Evolutionary conservation across 2,329 filamentous ascomycete species (phyloP), one percentile per base, ranked within the genome.

Genomic region (Sporothrix curviconia): DNA sequence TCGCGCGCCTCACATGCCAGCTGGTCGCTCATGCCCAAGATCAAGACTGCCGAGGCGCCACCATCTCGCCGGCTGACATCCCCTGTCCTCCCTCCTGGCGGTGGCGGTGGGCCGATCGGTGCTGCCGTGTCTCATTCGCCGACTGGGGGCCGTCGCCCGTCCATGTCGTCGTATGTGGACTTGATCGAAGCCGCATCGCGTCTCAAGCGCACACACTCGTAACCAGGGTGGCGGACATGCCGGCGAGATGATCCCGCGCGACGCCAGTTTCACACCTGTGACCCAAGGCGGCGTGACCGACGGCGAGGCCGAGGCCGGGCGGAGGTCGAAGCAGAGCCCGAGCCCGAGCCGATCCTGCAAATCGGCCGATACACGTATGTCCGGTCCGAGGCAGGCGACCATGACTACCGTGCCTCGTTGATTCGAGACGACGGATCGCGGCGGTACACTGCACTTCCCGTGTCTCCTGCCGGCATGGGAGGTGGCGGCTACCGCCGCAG

Each of bases 281-380:
- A 46, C 44, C 12, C 50, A 42, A 19, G 50, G 37, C 22, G 50
- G 50, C 37, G 39, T 28, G 12, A 24, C 40, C 2, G 52, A 55
- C n/a, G 43, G 42, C 11, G 42, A 49, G 17, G 52, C 9, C 40
- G 32, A 28, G 2, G 40, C 28, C 14, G 51, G 40, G 7, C 39
- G 28, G 36, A 34, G 25, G 14, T 8, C 9, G 37, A 49, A 36
- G 32, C 15, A 24, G 49, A 54, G 30, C 39, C 43, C 37, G 58
- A 59, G 30, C 58, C 58, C 14, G 54, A 63, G 7, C 63, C 62
- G 1, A 49, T 66, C 22, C 46, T 66, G 36, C 62, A 63, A 40
- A 64, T 66, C 24, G 65, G 65, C 22, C 60, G 62, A 24, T 63
- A 64, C 52, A 66, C 62, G 7, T 65, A 66, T 43, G 50, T 66